Evolutionary conservation across 2,329 filamentous ascomycete genomes (phyloP).

Genomic region (Botrytis hyacinthi): DNA sequence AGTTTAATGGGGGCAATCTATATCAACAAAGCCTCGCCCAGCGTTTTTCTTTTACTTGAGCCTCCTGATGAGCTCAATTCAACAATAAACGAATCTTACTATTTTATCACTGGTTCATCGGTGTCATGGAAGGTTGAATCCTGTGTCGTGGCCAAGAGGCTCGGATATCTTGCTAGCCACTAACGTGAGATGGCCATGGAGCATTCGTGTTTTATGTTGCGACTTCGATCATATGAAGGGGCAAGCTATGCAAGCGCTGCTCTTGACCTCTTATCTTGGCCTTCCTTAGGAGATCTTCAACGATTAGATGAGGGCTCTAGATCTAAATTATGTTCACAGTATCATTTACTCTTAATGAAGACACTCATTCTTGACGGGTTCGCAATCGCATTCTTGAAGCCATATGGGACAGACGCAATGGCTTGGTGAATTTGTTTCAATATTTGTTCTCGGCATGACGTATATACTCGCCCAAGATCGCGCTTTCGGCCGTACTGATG

Average conservation of each 20-base stretch:
- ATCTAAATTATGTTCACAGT: background rate
- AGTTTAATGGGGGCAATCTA: conserved; percentile 15
- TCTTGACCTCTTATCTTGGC: background rate
- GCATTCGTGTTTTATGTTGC: background rate
- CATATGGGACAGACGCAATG: background rate
- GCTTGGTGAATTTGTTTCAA: background rate
- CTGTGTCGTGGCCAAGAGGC: background rate
- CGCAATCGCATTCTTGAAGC: background rate
- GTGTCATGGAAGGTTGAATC: background rate
- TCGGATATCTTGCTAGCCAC: background rate
- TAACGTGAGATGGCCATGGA: background rate
- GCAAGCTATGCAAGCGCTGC: background rate
- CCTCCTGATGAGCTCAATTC: conserved; percentile 8
- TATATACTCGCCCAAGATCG: background rate
- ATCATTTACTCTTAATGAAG: background rate
- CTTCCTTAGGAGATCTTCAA: background rate
- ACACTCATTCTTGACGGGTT: background rate
- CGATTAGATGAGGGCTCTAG: background rate
- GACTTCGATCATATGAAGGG: background rate
- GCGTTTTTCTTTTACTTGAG: conserved; percentile 1
- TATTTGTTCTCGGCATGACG: background rate
- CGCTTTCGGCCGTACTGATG: background rate
- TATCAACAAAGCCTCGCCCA: conserved; percentile 8
- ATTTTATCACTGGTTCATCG: background rate
- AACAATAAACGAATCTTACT: conserved; percentile 4